phyloP scores from a whole-genome alignment of 371 early-diverging fungal species.

The Mucor irregularis region DNA sequence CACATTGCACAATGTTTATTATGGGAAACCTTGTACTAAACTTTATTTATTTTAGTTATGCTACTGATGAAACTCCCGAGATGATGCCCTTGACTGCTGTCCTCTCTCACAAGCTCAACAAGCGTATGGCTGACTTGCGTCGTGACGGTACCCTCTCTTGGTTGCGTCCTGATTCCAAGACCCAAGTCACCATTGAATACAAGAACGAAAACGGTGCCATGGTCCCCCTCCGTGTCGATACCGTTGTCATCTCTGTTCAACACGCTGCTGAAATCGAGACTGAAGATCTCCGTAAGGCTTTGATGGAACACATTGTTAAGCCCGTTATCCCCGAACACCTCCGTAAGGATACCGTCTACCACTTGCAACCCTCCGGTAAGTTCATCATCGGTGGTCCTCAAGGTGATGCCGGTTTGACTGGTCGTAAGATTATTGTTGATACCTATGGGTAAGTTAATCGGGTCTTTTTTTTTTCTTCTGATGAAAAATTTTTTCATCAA shows the following conservation, averaged over 20 bases:
- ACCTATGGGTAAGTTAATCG: constrained; percentile 65
- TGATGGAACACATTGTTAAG: constrained; percentile 94
- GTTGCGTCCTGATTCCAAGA: constrained; percentile 99
- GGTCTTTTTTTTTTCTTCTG: neutral
- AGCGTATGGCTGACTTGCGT: constrained; percentile 93
- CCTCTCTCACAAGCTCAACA: constrained; percentile 97
- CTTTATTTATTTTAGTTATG: constrained; percentile 56
- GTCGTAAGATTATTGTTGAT: constrained; percentile 99
- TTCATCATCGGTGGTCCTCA: constrained; percentile 99
- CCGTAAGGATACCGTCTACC: constrained; percentile 94
- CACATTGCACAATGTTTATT: neutral
- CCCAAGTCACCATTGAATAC: constrained; percentile 99
- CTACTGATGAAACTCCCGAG: constrained; percentile 99
- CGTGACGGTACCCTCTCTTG: constrained; percentile 88
- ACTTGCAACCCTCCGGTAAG: constrained; percentile 98
- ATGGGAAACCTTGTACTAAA: neutral
- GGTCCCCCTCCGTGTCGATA: constrained; percentile 95
- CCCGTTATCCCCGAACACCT: constrained; percentile 92
- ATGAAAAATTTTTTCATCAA: neutral
- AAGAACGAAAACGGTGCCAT: constrained; percentile 91
- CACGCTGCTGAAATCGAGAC: constrained; percentile 90
- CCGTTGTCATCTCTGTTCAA: constrained; percentile 98
- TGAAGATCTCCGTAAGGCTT: constrained; percentile 83
- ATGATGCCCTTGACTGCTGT: constrained; percentile 97
- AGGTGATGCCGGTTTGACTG: constrained; percentile 99